phyloP scores from a whole-genome alignment of 495 filamentous ascomycete genomes.

The Penicillium soppii region DNA sequence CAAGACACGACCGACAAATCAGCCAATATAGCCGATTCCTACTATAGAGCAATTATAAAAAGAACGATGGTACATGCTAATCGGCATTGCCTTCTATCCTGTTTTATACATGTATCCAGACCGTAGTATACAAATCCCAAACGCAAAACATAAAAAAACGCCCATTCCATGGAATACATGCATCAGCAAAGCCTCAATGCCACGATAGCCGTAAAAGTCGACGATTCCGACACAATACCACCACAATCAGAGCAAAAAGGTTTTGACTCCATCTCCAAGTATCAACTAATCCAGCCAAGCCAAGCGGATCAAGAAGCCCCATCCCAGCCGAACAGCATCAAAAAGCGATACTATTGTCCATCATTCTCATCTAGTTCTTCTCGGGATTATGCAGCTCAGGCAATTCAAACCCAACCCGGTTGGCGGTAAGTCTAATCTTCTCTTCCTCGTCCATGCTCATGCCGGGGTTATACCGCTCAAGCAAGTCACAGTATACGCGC shows the following conservation, averaged over 20 bases:
- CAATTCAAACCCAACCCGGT: constrained; percentile 86
- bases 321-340: too few species aligned
- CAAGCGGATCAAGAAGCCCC: neutral
- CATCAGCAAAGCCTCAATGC: neutral
- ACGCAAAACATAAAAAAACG: constrained; percentile 4
- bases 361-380: constrained; percentile 19
- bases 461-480: constrained; percentile 93
- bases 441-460: constrained; percentile 84
- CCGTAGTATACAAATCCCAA: constrained; percentile 12
- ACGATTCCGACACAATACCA: neutral
- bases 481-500: constrained; percentile 69
- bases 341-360: too few species aligned
- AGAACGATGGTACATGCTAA: neutral
- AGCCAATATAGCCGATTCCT: neutral
- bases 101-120: constrained; percentile 3
- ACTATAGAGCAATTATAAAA: neutral
- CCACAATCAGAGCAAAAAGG: neutral
- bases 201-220: neutral
- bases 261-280: too few species aligned
- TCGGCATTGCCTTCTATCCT: constrained; percentile 2
- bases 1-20: neutral
- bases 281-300: too few species aligned
- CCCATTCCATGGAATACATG: constrained; percentile 6
- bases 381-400: constrained; percentile 44
- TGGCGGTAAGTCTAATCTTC: constrained; percentile 75